These are phyloP conservation scores for Carex myosuroides DNA, from an alignment of 176 grass and related monocot species.

Conservation along the genomic window DNA sequence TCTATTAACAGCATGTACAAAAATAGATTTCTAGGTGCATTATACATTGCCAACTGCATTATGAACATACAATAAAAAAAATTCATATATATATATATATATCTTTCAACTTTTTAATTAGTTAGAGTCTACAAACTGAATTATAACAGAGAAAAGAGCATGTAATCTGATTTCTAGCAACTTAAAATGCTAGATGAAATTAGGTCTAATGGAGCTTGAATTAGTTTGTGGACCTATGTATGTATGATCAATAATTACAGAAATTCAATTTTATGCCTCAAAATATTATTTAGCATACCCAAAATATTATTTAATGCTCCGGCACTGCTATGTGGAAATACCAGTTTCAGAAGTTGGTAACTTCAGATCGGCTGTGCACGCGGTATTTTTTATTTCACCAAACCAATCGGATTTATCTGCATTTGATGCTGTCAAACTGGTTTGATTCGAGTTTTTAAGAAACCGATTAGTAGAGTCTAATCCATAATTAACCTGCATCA, in stretches of 20 bases:
- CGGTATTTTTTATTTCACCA: not conserved
- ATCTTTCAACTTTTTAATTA: not conserved
- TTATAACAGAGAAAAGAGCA: not conserved
- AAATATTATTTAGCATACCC: not conserved
- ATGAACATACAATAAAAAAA: not conserved
- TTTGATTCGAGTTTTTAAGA: not conserved
- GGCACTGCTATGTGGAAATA: not conserved
- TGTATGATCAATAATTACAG: not conserved
- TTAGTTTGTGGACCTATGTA: not conserved
- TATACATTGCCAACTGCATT: not conserved
- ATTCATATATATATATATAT: not conserved
- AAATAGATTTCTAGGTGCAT: too few relatives aligned
- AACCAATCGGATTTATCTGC: slow-evolving; percentile 6
- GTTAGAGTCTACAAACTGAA: not conserved
- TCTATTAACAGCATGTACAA: too few relatives aligned
- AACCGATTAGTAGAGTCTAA: not conserved
- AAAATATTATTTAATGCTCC: not conserved
- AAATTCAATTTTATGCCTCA: not conserved
- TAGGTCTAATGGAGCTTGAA: not conserved
- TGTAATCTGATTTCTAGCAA: not conserved
- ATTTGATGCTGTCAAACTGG: not conserved
- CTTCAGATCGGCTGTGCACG: not conserved
- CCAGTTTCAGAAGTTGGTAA: not conserved
- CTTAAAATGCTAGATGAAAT: not conserved
- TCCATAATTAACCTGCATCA: not conserved